Conservation (phyloP, 1,284 basidiomycete species). For the Boletus smithii region DNA sequence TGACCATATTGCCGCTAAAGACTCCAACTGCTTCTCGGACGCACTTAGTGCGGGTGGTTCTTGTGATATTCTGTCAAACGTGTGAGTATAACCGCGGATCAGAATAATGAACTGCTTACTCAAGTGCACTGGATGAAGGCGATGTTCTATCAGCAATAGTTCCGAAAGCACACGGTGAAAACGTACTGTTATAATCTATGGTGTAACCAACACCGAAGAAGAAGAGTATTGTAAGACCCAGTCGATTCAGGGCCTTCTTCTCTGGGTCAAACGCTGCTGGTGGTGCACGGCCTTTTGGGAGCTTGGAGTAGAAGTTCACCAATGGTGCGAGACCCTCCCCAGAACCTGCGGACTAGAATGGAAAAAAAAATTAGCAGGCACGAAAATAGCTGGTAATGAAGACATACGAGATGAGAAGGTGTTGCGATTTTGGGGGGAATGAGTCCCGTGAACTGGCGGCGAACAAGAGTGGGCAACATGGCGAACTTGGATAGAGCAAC, state of each 20-base stretch:
- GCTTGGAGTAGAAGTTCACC: constrained; percentile 92
- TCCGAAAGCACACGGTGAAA: constrained; percentile 1
- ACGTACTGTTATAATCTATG: constrained; percentile 89
- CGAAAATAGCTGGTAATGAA: rapidly evolving
- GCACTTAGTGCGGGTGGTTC: constrained; percentile 70
- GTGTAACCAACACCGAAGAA: constrained; percentile 86
- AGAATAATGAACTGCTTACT: constrained; percentile 47
- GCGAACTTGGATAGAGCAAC: constrained; percentile 10
- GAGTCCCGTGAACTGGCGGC: constrained; percentile 77
- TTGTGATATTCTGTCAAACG: constrained; percentile 74
- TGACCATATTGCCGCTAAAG: constrained; percentile 1
- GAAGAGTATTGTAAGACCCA: constrained; percentile 65
- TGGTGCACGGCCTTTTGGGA: constrained; percentile 79
- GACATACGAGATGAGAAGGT: constrained; percentile 77
- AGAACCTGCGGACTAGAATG: constrained; percentile 73
- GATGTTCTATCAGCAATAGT: constrained; percentile 3
- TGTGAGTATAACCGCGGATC: constrained; percentile 24
- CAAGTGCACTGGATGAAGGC: constrained; percentile 60
- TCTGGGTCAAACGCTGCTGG: constrained; percentile 67
- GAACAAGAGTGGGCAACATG: constrained; percentile 82
- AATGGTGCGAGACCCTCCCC: constrained; percentile 79
- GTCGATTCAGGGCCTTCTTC: constrained; percentile 82
- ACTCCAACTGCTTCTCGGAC: constrained; percentile 1
- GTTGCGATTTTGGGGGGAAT: constrained; percentile 96
- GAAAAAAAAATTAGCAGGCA: constrained; percentile 7